These are phyloP conservation scores for Aspergillus thermomutatus DNA, from an alignment of 2,329 filamentous ascomycete species.

Conservation along the genomic window DNA sequence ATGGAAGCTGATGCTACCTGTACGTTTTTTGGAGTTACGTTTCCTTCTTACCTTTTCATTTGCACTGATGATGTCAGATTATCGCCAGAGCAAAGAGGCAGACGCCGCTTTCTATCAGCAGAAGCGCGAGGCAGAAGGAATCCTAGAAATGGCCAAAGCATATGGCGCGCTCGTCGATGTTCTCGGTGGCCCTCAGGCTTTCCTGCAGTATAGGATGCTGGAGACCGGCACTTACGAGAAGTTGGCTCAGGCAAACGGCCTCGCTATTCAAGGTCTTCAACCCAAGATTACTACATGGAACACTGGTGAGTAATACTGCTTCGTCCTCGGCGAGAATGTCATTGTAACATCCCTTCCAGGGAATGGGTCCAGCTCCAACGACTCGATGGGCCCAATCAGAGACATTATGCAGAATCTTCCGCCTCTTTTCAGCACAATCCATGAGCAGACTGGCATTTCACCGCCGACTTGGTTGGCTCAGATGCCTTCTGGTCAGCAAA, in stretches of 20 bases:
- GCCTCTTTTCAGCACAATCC: constrained; percentile 77
- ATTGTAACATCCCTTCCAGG: constrained; percentile 23
- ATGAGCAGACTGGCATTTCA: constrained; percentile 81
- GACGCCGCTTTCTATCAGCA: constrained; percentile 48
- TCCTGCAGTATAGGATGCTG: constrained; percentile 85
- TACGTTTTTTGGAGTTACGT: constrained; percentile 11
- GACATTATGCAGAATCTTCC: constrained; percentile 84
- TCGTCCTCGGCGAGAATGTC: background rate
- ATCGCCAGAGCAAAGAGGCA: constrained; percentile 29
- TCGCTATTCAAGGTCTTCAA: constrained; percentile 70
- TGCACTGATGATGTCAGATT: constrained; percentile 14
- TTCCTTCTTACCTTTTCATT: no score
- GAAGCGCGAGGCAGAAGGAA: constrained; percentile 73
- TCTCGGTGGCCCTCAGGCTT: constrained; percentile 72
- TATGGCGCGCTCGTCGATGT: constrained; percentile 69
- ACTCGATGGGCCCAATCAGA: constrained; percentile 63
- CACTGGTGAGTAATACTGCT: constrained; percentile 52
- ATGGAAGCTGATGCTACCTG: constrained; percentile 39
- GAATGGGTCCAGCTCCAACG: constrained; percentile 45
- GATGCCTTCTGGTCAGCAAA: constrained; percentile 41
- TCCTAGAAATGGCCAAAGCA: constrained; percentile 74
- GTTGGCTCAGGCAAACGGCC: constrained; percentile 73
- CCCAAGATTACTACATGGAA: constrained; percentile 93
- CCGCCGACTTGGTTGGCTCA: constrained; percentile 70
- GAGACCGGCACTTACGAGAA: constrained; percentile 75